phyloP scores from a whole-genome alignment of 805 yeast species.

The Candida oleophila region DNA sequence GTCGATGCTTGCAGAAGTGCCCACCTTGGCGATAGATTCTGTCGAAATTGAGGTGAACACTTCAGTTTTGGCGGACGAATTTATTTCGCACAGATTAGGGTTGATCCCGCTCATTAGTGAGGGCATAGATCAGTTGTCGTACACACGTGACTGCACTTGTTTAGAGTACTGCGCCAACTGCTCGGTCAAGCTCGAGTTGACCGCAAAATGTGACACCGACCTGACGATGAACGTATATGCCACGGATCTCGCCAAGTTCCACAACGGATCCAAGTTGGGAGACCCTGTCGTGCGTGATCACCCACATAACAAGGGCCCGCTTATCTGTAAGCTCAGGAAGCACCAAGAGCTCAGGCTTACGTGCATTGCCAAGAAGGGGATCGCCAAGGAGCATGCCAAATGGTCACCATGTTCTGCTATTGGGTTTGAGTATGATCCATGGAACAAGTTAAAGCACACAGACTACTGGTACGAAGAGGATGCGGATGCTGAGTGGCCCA shows the following conservation, averaged over 20 bases:
- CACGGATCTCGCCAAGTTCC: slow-evolving; percentile 58
- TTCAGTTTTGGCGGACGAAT: slow-evolving; percentile 95
- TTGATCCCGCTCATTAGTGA: slow-evolving; percentile 83
- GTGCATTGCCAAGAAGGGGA: slow-evolving; percentile 97
- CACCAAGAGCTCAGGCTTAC: slow-evolving; percentile 87
- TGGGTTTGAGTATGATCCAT: slow-evolving; percentile 98
- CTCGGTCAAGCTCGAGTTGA: slow-evolving; percentile 79
- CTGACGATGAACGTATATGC: slow-evolving; percentile 89
- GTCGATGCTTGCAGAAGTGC: slow-evolving; percentile 92
- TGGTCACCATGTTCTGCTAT: slow-evolving; percentile 97
- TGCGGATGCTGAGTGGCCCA: slow-evolving; percentile 92
- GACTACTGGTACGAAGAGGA: slow-evolving; percentile 95
- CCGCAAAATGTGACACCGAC: slow-evolving; percentile 88
- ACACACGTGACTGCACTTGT: slow-evolving; percentile 95
- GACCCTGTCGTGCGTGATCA: slow-evolving; percentile 78
- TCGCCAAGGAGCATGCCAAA: slow-evolving; percentile 96
- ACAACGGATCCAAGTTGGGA: slow-evolving; percentile 57
- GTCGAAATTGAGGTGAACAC: slow-evolving; percentile 94
- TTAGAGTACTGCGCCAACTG: slow-evolving; percentile 97
- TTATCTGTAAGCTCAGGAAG: slow-evolving; percentile 85
- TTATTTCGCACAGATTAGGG: slow-evolving; percentile 91
- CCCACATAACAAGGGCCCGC: slow-evolving; percentile 74
- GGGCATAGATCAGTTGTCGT: slow-evolving; percentile 79
- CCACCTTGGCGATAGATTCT: slow-evolving; percentile 92
- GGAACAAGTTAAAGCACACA: slow-evolving; percentile 95